These are phyloP conservation scores for Botryotinia globosa DNA, from an alignment of 2,329 filamentous ascomycete genomes.

Conservation along the genomic window DNA sequence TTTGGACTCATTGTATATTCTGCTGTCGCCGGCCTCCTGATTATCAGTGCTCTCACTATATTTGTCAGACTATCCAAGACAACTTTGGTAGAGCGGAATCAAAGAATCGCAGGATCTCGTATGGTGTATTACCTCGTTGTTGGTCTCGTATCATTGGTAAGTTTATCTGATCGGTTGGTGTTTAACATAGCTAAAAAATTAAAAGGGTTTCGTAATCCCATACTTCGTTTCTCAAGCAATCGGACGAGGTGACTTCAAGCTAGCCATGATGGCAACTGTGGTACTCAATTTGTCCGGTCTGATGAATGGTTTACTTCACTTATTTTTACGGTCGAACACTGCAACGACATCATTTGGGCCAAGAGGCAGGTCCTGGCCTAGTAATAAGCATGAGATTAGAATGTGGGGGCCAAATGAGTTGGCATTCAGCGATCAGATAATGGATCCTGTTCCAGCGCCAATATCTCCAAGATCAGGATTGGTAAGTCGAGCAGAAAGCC, in stretches of 20 bases:
- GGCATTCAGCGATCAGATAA: conserved; percentile 32
- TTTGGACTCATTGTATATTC: conserved; percentile 55
- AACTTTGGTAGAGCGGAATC: conserved; percentile 53
- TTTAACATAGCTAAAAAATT: conserved; percentile 37
- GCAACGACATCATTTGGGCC: conserved; percentile 53
- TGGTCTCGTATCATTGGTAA: conserved; percentile 56
- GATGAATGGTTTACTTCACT: conserved; percentile 61
- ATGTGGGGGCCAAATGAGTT: conserved; percentile 45
- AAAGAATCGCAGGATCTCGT: conserved; percentile 62
- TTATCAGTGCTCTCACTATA: conserved; percentile 51
- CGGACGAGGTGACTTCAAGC: conserved; percentile 44
- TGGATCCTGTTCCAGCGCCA: conserved; percentile 33
- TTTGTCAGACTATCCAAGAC: conserved; percentile 56
- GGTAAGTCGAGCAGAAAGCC: conserved; percentile 27
- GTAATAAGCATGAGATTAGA: conserved; percentile 48
- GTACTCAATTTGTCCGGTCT: conserved; percentile 65
- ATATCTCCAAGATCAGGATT: conserved; percentile 22
- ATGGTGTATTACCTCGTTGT: conserved; percentile 65
- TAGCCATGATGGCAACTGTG: conserved; percentile 63
- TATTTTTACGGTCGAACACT: conserved; percentile 64
- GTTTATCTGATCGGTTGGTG: conserved; percentile 34
- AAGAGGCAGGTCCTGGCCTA: conserved; percentile 46
- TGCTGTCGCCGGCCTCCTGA: conserved; percentile 49
- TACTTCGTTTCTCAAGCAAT: conserved; percentile 61
- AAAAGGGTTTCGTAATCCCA: conserved; percentile 57